A percentile compares a stretch with the other conserved stretches of the same genome.
phyloP scores from a whole-genome alignment of 768 basidiomycete genomes.

The Leucocoprinus leucothites region DNA sequence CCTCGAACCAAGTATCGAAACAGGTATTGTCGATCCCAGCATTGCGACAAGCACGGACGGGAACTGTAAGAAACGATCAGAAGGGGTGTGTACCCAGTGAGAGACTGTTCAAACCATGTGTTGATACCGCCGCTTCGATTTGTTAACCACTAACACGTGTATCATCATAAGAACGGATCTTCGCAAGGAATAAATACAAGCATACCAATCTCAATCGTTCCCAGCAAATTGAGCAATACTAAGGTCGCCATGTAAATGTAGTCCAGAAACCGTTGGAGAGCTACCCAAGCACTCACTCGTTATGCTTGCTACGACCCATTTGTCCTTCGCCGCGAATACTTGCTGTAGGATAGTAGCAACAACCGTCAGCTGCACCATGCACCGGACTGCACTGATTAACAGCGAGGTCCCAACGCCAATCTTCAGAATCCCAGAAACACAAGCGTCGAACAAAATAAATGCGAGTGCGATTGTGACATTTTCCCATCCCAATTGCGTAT shows the following conservation, averaged over 20 bases:
- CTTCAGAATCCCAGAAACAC: constrained; percentile 59
- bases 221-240: constrained; percentile 74
- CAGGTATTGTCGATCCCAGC: constrained; percentile 74
- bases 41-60: constrained; percentile 62
- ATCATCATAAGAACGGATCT: background rate
- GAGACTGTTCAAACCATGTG: constrained; percentile 56
- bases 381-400: constrained; percentile 66
- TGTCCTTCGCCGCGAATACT: constrained; percentile 73
- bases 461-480: constrained; percentile 74
- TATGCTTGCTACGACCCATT: constrained; percentile 73
- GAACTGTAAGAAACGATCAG: constrained; percentile 42
- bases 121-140: constrained; percentile 66
- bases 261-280: background rate
- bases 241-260: background rate
- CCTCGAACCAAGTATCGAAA: constrained; percentile 70
- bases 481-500: constrained; percentile 49
- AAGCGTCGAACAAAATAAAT: constrained; percentile 73
- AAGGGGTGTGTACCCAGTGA: background rate
- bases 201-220: constrained; percentile 74
- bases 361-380: constrained; percentile 73
- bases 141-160: constrained; percentile 60
- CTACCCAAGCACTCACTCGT: constrained; percentile 46
- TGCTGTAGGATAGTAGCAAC: constrained; percentile 68
- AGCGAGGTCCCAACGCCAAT: constrained; percentile 71
- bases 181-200: constrained; percentile 5